Conservation (phyloP, 2,329 filamentous ascomycete genomes). For the Diplodia sapinea region DNA sequence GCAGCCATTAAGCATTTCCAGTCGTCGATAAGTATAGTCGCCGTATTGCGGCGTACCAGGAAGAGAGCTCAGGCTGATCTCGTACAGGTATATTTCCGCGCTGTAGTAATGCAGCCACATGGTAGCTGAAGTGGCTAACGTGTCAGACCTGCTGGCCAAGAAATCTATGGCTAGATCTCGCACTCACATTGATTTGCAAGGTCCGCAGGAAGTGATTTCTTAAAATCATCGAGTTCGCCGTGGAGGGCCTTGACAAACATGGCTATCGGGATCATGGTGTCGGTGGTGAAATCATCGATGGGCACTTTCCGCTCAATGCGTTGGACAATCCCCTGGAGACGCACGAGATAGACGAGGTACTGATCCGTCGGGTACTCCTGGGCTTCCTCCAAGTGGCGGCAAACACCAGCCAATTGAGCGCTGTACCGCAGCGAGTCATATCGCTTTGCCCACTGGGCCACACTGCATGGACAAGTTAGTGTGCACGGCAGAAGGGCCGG, state of each 20-base stretch:
- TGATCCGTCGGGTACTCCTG: slow-evolving; percentile 30
- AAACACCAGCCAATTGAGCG: slow-evolving; percentile 28
- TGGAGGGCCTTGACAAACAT: slow-evolving; percentile 31
- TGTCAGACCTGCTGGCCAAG: slow-evolving; percentile 1
- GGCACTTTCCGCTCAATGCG: slow-evolving; percentile 31
- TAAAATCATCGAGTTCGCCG: slow-evolving; percentile 21
- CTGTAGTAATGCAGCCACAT: slow-evolving; percentile 30
- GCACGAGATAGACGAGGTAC: slow-evolving; percentile 31
- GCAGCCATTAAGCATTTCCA: slow-evolving; percentile 29
- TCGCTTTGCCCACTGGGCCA: slow-evolving; percentile 27
- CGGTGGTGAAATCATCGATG: slow-evolving; percentile 27
- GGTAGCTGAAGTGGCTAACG: not conserved
- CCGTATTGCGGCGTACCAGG: slow-evolving; percentile 22
- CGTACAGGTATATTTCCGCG: slow-evolving; percentile 32
- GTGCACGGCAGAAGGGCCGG: not conserved
- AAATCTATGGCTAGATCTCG: not conserved
- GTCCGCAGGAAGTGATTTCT: slow-evolving; percentile 23
- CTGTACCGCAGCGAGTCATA: slow-evolving; percentile 31
- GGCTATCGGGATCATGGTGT: slow-evolving; percentile 28
- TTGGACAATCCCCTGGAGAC: slow-evolving; percentile 30
- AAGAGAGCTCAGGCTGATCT: slow-evolving; percentile 24
- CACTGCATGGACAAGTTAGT: slow-evolving; percentile 13
- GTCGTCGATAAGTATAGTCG: slow-evolving; percentile 29
- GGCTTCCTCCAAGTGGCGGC: slow-evolving; percentile 26
- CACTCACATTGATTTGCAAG: slow-evolving; percentile 27